A percentile compares a stretch with the other conserved stretches of the same genome.
Evolutionary conservation across 2,329 filamentous ascomycete genomes (phyloP).

Genomic region (Alternaria angustiovoidea): DNA sequence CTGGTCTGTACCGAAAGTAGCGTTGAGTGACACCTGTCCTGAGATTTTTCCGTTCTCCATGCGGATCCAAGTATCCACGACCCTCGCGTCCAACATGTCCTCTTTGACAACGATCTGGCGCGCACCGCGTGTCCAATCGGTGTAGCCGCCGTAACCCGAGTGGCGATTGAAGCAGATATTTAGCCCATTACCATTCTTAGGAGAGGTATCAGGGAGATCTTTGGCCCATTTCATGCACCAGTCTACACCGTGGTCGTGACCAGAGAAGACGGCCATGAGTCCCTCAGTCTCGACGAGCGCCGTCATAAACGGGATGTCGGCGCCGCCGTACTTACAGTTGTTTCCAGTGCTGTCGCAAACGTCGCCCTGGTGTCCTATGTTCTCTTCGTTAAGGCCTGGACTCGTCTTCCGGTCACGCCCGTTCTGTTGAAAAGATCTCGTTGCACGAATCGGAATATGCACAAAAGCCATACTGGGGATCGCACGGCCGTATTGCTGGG

Average conservation of each 20-base stretch:
- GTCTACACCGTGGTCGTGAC: slow-evolving; percentile 67
- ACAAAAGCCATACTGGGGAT: slow-evolving; percentile 64
- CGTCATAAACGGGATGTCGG: slow-evolving; percentile 70
- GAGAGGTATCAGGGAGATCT: slow-evolving; percentile 39
- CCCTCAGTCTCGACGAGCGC: slow-evolving; percentile 64
- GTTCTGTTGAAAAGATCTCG: slow-evolving; percentile 53
- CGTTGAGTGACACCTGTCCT: slow-evolving; percentile 64
- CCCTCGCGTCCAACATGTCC: slow-evolving; percentile 49
- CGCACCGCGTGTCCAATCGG: slow-evolving; percentile 67
- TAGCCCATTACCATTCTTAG: slow-evolving; percentile 54
- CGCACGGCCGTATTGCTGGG: slow-evolving; percentile 37
- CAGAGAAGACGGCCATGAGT: slow-evolving; percentile 62
- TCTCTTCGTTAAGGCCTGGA: slow-evolving; percentile 52
- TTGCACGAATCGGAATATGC: slow-evolving; percentile 57
- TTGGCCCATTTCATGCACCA: slow-evolving; percentile 54
- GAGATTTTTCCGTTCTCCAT: slow-evolving; percentile 65
- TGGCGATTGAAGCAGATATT: slow-evolving; percentile 69
- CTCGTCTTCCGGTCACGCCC: slow-evolving; percentile 55
- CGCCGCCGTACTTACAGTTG: slow-evolving; percentile 48
- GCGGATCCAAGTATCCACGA: slow-evolving; percentile 68
- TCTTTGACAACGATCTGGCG: slow-evolving; percentile 63
- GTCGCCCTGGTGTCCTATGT: slow-evolving; percentile 34
- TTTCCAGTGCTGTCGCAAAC: slow-evolving; percentile 22
- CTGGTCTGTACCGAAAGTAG: slow-evolving; percentile 65
- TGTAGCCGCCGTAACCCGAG: slow-evolving; percentile 75